These are phyloP conservation scores for Fusarium nurragi DNA, from an alignment of 2,329 filamentous ascomycete species.

Conservation along the genomic window DNA sequence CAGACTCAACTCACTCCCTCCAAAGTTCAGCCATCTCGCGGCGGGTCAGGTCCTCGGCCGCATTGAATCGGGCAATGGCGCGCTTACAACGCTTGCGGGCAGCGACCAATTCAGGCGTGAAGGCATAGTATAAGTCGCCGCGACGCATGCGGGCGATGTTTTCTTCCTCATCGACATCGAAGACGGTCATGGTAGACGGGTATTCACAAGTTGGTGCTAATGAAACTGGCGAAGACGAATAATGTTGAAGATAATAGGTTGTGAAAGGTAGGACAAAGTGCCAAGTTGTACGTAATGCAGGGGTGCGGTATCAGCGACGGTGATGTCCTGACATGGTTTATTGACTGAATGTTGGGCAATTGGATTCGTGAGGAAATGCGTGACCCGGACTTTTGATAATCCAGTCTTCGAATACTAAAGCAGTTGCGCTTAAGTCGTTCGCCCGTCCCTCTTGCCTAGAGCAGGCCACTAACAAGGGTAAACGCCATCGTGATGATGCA, in stretches of 20 bases:
- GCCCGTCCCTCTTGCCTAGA: background rate
- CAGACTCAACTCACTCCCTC: conserved; percentile 67
- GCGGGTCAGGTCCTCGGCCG: conserved; percentile 66
- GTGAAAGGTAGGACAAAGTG: background rate
- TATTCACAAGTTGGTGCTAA: rapidly evolving
- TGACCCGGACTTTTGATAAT: conserved; percentile 13
- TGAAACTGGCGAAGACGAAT: rapidly evolving
- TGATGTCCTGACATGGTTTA: background rate
- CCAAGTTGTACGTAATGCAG: background rate
- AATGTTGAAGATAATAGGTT: background rate
- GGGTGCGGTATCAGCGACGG: background rate
- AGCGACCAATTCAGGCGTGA: conserved; percentile 72
- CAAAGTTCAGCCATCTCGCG: conserved; percentile 73
- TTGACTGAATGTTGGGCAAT: too few relatives aligned
- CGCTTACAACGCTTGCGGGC: conserved; percentile 69
- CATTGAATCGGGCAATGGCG: conserved; percentile 72
- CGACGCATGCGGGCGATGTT: conserved; percentile 67
- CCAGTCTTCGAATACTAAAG: background rate
- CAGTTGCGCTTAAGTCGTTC: background rate
- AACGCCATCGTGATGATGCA: background rate
- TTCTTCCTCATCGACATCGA: conserved; percentile 53
- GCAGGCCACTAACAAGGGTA: background rate
- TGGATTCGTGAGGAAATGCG: background rate
- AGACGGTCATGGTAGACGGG: conserved; percentile 13
- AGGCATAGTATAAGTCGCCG: conserved; percentile 79